phyloP scores from a whole-genome alignment of 2,329 filamentous ascomycete genomes.

The Stagonosporopsis cucurbitacearum region DNA sequence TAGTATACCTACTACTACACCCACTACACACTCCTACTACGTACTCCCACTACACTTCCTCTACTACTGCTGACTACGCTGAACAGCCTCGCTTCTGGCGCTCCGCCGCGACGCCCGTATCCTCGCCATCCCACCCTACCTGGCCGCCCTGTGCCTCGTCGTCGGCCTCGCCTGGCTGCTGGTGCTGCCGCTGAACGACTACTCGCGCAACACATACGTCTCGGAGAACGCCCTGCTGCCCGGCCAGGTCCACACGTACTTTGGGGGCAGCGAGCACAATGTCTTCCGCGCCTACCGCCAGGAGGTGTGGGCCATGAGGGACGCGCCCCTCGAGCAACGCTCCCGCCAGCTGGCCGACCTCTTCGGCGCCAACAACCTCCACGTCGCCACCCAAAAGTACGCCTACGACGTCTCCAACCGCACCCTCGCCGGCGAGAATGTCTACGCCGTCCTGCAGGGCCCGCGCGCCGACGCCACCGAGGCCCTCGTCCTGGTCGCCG shows the following conservation, averaged over 20 bases:
- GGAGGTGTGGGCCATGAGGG: slow-evolving; percentile 72
- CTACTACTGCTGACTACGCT: no score
- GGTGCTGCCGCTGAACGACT: slow-evolving; percentile 85
- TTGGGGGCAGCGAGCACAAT: slow-evolving; percentile 93
- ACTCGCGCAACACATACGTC: slow-evolving; percentile 92
- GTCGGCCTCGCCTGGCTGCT: slow-evolving; percentile 90
- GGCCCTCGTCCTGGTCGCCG: slow-evolving; percentile 89
- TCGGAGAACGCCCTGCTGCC: slow-evolving; percentile 96
- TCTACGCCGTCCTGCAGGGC: slow-evolving; percentile 91
- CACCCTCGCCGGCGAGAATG: slow-evolving; percentile 80
- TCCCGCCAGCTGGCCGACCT: slow-evolving; percentile 78
- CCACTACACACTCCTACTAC: background rate
- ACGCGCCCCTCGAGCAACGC: slow-evolving; percentile 48
- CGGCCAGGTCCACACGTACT: slow-evolving; percentile 97
- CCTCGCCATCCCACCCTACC: slow-evolving; percentile 82
- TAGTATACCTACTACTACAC: no score
- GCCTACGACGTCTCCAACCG: slow-evolving; percentile 80
- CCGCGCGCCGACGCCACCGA: slow-evolving; percentile 96
- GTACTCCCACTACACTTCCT: background rate
- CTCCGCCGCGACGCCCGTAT: slow-evolving; percentile 82
- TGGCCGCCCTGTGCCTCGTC: slow-evolving; percentile 83
- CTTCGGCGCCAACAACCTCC: slow-evolving; percentile 79
- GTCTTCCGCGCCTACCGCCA: slow-evolving; percentile 88
- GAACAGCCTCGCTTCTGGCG: slow-evolving; percentile 63
- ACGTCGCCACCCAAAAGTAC: slow-evolving; percentile 87